phyloP scores from a whole-genome alignment of 306 rosid genomes.

The Luffa aegyptiaca region DNA sequence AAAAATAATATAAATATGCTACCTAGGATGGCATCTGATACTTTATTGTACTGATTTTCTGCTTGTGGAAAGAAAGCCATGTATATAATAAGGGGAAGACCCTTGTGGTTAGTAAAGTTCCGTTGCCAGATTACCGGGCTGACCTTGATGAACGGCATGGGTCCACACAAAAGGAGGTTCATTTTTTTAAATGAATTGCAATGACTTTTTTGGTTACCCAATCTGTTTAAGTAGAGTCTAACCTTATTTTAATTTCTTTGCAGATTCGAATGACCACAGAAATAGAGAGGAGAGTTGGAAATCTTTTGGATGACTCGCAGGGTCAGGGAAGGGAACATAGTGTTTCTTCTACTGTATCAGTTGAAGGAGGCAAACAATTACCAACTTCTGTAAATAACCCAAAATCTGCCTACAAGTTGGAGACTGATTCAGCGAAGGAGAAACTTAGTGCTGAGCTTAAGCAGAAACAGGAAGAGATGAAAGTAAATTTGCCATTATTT shows the following conservation, averaged over 20 bases:
- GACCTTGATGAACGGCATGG: slow-evolving; percentile 97
- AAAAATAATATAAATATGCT: background rate
- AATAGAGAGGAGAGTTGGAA: slow-evolving; percentile 70
- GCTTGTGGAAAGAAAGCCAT: slow-evolving; percentile 87
- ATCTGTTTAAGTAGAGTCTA: background rate
- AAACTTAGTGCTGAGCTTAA: slow-evolving; percentile 58
- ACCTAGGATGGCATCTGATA: slow-evolving; percentile 14
- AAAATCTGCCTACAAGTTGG: slow-evolving; percentile 23
- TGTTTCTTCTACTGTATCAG: slow-evolving; percentile 28
- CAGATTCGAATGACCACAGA: slow-evolving; percentile 87
- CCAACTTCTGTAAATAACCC: slow-evolving; percentile 9
- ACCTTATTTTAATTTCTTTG: slow-evolving; percentile 6
- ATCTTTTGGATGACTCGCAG: slow-evolving; percentile 55
- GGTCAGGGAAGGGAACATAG: slow-evolving; percentile 20
- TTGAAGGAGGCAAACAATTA: slow-evolving; percentile 32
- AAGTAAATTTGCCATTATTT: slow-evolving; percentile 29
- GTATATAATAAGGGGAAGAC: slow-evolving; percentile 74
- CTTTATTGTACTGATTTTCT: slow-evolving; percentile 25
- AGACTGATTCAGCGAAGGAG: slow-evolving; percentile 41
- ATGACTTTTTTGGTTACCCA: background rate
- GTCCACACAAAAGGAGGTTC: slow-evolving; percentile 81
- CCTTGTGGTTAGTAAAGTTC: slow-evolving; percentile 87
- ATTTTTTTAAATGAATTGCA: slow-evolving; percentile 10
- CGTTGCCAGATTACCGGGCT: slow-evolving; percentile 89
- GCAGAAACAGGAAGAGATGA: slow-evolving; percentile 55